Evolutionary conservation across 2,329 filamentous ascomycete species (phyloP).

Genomic region (Fusarium concolor): DNA sequence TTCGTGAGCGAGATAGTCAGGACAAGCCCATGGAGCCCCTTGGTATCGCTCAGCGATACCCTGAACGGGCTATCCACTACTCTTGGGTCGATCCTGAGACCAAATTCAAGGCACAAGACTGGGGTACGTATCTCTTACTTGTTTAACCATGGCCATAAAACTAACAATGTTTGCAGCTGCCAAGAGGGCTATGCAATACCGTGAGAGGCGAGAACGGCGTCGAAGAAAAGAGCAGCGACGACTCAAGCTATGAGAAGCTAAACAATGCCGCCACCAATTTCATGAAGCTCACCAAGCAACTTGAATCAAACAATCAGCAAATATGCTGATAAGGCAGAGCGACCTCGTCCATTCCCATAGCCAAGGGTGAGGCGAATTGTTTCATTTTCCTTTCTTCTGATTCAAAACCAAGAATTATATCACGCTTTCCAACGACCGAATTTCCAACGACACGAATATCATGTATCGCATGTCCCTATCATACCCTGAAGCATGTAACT

Average conservation of each 20-base stretch:
- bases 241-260: slow-evolving; percentile 48
- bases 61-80: slow-evolving; percentile 60
- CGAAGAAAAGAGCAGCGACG: slow-evolving; percentile 55
- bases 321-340: slow-evolving; percentile 6
- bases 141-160: background rate
- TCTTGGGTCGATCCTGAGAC: slow-evolving; percentile 57
- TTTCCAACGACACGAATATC: slow-evolving; percentile 42
- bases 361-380: slow-evolving; percentile 24
- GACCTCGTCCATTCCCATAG: slow-evolving; percentile 15
- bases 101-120: slow-evolving; percentile 53
- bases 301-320: slow-evolving; percentile 1
- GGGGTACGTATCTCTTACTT: slow-evolving; percentile 53
- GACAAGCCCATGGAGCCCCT: slow-evolving; percentile 53
- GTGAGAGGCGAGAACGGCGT: slow-evolving; percentile 52
- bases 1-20: slow-evolving; percentile 53
- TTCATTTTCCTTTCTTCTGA: slow-evolving; percentile 1
- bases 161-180: slow-evolving; percentile 47
- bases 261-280: slow-evolving; percentile 19
- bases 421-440: slow-evolving; percentile 34
- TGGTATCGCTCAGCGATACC: slow-evolving; percentile 58
- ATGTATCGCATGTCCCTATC: slow-evolving; percentile 40
- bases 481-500: slow-evolving; percentile 35
- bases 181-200: slow-evolving; percentile 53
- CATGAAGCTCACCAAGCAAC: background rate
- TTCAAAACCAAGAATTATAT: slow-evolving; percentile 3